Conservation (phyloP, 140 eudicot species). For the Erigeron philadelphicus region DNA sequence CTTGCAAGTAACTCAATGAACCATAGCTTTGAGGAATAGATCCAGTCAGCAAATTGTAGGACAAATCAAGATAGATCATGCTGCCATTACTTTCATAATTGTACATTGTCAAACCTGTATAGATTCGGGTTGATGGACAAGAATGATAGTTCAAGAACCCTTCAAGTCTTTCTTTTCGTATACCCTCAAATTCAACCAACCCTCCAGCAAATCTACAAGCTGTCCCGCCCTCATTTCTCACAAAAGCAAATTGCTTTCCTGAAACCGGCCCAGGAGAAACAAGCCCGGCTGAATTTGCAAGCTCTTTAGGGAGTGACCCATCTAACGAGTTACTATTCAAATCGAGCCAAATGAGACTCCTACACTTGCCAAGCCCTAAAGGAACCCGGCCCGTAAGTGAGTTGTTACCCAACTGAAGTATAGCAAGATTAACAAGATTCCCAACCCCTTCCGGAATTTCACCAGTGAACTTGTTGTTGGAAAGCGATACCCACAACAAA, state of each 20-base stretch:
- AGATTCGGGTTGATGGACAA: slow-evolving; percentile 74
- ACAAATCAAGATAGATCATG: slow-evolving; percentile 77
- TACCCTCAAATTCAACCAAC: slow-evolving; percentile 72
- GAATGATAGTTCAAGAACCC: slow-evolving; percentile 66
- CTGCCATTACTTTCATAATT: slow-evolving; percentile 68
- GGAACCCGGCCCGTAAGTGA: slow-evolving; percentile 67
- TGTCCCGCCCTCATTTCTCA: slow-evolving; percentile 87
- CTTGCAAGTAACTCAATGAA: slow-evolving; percentile 60
- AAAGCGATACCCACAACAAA: slow-evolving; percentile 71
- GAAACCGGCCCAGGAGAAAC: slow-evolving; percentile 68
- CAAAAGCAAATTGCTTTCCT: slow-evolving; percentile 80
- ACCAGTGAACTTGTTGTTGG: slow-evolving; percentile 61
- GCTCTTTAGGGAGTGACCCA: slow-evolving; percentile 60
- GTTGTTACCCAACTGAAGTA: slow-evolving; percentile 77
- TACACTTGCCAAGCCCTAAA: slow-evolving; percentile 53
- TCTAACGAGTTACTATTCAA: slow-evolving; percentile 60
- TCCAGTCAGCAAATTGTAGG: slow-evolving; percentile 65
- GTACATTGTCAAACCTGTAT: slow-evolving; percentile 65
- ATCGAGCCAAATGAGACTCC: slow-evolving; percentile 81
- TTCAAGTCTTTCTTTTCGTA: slow-evolving; percentile 54
- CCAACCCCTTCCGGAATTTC: slow-evolving; percentile 60
- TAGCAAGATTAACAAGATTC: slow-evolving; percentile 68
- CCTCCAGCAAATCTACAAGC: slow-evolving; percentile 89
- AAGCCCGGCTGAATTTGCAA: slow-evolving; percentile 59
- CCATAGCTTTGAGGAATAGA: slow-evolving; percentile 60